Conservation (phyloP, 2,329 filamentous ascomycete genomes). For the Aspergillus persii region DNA sequence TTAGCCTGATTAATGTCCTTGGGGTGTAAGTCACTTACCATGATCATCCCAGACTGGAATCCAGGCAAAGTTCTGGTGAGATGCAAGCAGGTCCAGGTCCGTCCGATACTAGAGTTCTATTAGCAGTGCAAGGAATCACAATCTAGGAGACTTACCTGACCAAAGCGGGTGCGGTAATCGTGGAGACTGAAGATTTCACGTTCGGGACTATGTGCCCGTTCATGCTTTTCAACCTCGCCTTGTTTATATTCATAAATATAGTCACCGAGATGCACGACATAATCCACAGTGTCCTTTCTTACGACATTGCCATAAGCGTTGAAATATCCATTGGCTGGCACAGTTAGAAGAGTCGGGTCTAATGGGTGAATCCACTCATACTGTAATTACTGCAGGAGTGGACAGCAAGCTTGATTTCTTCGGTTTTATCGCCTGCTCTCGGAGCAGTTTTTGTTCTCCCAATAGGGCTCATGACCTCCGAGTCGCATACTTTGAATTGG, state of each 20-base stretch:
- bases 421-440: conserved; percentile 43
- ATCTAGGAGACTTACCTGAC: conserved; percentile 48
- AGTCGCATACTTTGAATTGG: conserved; percentile 67
- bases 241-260: conserved; percentile 64
- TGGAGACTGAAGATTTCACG: conserved; percentile 43
- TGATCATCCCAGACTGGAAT: conserved; percentile 66
- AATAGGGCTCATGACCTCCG: conserved; percentile 59
- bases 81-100: conserved; percentile 58
- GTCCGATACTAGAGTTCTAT: conserved; percentile 37
- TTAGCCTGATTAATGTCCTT: background rate
- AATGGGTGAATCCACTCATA: conserved; percentile 29
- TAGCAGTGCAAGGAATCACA: background rate
- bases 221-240: conserved; percentile 27
- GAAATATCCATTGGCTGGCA: conserved; percentile 55
- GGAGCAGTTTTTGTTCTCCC: conserved; percentile 71
- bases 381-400: conserved; percentile 71
- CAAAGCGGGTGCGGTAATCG: conserved; percentile 55
- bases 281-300: conserved; percentile 60
- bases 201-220: conserved; percentile 5
- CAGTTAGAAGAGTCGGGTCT: too few species aligned
- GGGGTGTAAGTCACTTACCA: conserved; percentile 29
- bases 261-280: conserved; percentile 58
- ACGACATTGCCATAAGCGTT: conserved; percentile 60
- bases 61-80: conserved; percentile 59
- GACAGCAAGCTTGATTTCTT: conserved; percentile 61